Percentiles rank a stretch among this genome's conserved stretches.
Conservation (phyloP, 2,329 filamentous ascomycete genomes). For the Colletotrichum higginsianum region DNA sequence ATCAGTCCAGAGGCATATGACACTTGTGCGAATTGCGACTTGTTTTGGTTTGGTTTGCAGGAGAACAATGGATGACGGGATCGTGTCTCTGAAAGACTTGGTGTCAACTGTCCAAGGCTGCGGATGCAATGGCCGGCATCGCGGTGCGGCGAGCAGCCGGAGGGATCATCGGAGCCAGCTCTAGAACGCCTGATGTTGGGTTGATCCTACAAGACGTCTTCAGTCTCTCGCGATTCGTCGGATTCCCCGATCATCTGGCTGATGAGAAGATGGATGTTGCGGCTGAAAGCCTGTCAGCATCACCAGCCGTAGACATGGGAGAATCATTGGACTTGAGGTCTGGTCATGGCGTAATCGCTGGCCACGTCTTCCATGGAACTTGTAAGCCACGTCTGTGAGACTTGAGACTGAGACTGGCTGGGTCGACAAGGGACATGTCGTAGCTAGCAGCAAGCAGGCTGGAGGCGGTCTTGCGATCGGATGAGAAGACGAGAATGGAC, state of each 20-base stretch:
- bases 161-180: constrained; percentile 8
- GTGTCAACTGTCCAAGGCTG: background rate
- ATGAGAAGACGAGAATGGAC: constrained; percentile 5
- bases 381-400: background rate
- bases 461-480: constrained; percentile 5
- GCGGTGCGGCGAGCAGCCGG: background rate
- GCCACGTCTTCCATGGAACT: background rate
- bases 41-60: background rate
- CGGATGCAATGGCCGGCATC: constrained; percentile 22
- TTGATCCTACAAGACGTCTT: background rate
- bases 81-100: constrained; percentile 3
- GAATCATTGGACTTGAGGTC: background rate
- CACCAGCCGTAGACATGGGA: background rate
- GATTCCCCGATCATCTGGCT: background rate
- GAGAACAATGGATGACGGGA: constrained; percentile 16
- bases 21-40: constrained; percentile 18
- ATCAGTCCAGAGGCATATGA: background rate
- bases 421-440: background rate
- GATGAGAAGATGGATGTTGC: background rate
- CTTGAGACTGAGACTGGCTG: constrained; percentile 1
- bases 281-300: constrained; percentile 1
- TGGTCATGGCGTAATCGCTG: background rate
- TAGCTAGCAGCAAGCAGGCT: background rate
- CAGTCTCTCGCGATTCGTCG: background rate
- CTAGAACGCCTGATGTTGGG: background rate